phyloP scores from a whole-genome alignment of 2,329 filamentous ascomycete species.

The Microcyclosporella mali region DNA sequence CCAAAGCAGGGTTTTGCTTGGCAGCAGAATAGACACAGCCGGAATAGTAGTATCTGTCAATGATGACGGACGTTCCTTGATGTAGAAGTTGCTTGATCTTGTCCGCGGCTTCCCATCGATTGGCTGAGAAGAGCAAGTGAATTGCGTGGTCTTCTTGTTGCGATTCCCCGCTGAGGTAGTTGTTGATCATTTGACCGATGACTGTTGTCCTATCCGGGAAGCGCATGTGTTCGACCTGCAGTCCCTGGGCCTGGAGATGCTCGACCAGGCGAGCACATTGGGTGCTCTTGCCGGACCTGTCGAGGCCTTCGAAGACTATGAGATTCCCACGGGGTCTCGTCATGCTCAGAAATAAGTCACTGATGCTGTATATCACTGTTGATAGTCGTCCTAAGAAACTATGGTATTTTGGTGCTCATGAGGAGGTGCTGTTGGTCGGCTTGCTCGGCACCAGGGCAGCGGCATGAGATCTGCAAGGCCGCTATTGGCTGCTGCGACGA shows the following conservation, averaged over 20 bases:
- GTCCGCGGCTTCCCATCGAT: slow-evolving; percentile 68
- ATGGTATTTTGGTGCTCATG: too few species aligned
- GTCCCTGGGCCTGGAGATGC: slow-evolving; percentile 46
- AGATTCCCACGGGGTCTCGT: slow-evolving; percentile 52
- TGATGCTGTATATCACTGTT: too few species aligned
- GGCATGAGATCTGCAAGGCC: too few species aligned
- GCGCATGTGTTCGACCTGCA: slow-evolving; percentile 52
- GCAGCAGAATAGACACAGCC: slow-evolving; percentile 90
- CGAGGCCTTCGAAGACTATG: slow-evolving; percentile 80
- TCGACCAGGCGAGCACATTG: slow-evolving; percentile 67
- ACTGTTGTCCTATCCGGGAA: slow-evolving; percentile 76
- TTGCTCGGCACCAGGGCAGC: too few species aligned
- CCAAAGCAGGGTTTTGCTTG: slow-evolving; percentile 66
- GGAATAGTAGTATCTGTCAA: slow-evolving; percentile 92
- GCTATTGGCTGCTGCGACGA: too few species aligned
- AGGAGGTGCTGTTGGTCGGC: too few species aligned
- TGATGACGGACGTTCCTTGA: slow-evolving; percentile 67
- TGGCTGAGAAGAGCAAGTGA: slow-evolving; percentile 83
- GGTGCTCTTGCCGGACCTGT: slow-evolving; percentile 86
- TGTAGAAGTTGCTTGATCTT: slow-evolving; percentile 45
- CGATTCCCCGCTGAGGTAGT: slow-evolving; percentile 65
- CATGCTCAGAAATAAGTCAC: too few species aligned
- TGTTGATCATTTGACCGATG: slow-evolving; percentile 81
- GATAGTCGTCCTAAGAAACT: too few species aligned
- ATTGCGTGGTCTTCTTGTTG: slow-evolving; percentile 83